These are phyloP conservation scores for Jimgerdemannia lactiflua DNA, from an alignment of 192 early-diverging fungal genomes.

Conservation along the genomic window DNA sequence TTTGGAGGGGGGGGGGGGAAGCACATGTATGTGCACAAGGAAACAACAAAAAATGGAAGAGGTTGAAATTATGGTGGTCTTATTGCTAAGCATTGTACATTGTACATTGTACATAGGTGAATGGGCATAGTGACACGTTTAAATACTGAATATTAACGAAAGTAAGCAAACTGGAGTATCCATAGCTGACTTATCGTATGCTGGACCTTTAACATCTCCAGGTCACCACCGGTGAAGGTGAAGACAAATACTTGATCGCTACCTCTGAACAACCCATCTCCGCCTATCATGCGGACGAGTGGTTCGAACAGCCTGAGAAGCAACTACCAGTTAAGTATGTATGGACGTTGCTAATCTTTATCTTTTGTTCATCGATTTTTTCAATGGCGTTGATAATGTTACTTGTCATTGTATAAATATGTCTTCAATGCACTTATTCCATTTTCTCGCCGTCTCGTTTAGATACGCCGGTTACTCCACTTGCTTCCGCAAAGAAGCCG, in stretches of 20 bases:
- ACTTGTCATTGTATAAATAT: not conserved
- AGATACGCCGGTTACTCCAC: constrained; percentile 95
- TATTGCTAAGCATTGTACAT: too few species aligned
- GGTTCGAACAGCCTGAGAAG: constrained; percentile 88
- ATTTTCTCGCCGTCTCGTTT: not conserved
- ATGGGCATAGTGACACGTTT: too few species aligned
- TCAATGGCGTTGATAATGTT: not conserved
- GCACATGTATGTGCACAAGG: not conserved
- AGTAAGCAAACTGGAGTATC: too few species aligned
- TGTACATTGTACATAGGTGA: too few species aligned
- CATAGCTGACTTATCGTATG: too few species aligned
- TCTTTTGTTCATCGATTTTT: constrained; percentile 11
- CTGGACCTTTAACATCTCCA: constrained; percentile 11
- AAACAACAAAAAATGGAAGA: too few species aligned
- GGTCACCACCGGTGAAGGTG: constrained; percentile 71
- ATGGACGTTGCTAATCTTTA: not conserved
- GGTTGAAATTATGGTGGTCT: too few species aligned
- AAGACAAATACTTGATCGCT: constrained; percentile 97
- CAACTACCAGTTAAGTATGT: constrained; percentile 83
- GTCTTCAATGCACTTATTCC: not conserved
- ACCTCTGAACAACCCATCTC: constrained; percentile 99
- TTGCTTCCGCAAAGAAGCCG: constrained; percentile 99
- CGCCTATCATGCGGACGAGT: constrained; percentile 93
- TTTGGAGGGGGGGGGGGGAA: not conserved
- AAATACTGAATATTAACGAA: too few species aligned